Evolutionary conservation across 2,329 filamentous ascomycete genomes (phyloP), one percentile per base, ranked within the genome.

Genomic region (Alternaria postmessia): DNA sequence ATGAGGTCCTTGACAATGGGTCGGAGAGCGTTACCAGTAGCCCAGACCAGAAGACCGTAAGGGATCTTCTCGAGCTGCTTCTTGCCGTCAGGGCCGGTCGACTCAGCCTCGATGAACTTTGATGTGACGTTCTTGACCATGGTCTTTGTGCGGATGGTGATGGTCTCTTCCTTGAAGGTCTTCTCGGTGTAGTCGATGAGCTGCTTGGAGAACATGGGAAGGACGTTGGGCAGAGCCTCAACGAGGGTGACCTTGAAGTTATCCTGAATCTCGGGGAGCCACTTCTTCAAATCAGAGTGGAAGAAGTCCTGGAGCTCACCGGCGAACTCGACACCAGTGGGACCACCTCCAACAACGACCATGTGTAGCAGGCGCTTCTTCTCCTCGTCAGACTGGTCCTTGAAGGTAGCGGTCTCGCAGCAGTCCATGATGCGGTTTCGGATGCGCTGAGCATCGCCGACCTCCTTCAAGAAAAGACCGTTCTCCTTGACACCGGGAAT

Each of bases 371-470:
- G 88, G 70, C 95, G 93, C 84, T 96, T 90, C 77, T 96, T 85
- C 82, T 99, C 96, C 68, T 95, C 92, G 16, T 87, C 83, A 38
- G 87, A 85, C 83, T 99, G 95, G 77, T 93, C 94, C 87, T 98
- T 98, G 90, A 99, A 97, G 64, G 93, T 94, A 53, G 95, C 95
- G 36, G 94, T 97, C 84, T 99, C 95, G 71, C 97, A 94, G 80
- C 95, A 99, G 84, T 99, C 95, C 95, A 99, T 99, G 81, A 99
- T 97, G 82, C 93, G 93, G 86, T 94, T 97, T 77, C 95, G 93
- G 78, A 99, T 99, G 76, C 88, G 88, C 82, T 99, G 95, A 59
- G 95, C 95, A 79, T 99, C 96, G 68, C 87, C 89, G 76, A 99
- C 97, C 83, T 99, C 96, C 87, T 99, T 99, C 78, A 99, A 83